Evolutionary conservation across 306 rosid species (phyloP), one percentile per base, ranked within the genome.

Genomic region (Cicer chorassanicum): DNA sequence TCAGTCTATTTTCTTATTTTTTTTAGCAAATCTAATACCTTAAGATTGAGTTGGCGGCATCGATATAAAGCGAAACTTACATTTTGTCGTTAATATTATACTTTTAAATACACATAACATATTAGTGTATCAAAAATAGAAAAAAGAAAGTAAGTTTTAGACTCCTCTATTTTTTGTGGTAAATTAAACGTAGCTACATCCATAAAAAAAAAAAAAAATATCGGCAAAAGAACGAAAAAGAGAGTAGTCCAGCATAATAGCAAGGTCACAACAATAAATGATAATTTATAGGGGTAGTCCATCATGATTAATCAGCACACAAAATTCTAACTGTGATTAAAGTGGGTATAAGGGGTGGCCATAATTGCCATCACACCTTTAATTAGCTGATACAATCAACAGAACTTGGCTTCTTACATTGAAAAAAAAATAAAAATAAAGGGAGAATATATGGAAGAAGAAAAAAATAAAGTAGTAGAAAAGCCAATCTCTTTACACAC

Each of bases 401-500:
- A 83, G 78, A 81, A 77, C 89, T 55, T 72, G 59, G 78, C 73
- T 78, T 80, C 73, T 84, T 82, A 80, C 84, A 73, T 13, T 13
- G 41, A 64, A 61, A 60, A 81, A 54, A 69, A 55, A 61, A 24
- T 24, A 67, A 59, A 46, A 49, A 53, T 45, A 16, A 44, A 46
- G 24, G 29, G 53, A 45, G 56, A 34, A 74, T 18, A 44, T 45
- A 63, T 34, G 34, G 4, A 18, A 38, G 54, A 65, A 24, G 16
- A 38, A 53, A 70, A 36, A 44, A 45, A 53, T 0, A 19, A 78
- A 49, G 69, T 36, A 72, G 45, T 80, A 80, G 81, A 79, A 79
- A 85, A 73, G 88, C 72, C 92, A 88, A 89, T 82, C 92, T 84
- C 87, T 93, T 93, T 91, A 88, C 97, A 88, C 97, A 81, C 90